A percentile compares a stretch with the other conserved stretches of the same genome.
Conservation (phyloP, 176 grass and related monocot species). For the Bothriochloa decipiens region DNA sequence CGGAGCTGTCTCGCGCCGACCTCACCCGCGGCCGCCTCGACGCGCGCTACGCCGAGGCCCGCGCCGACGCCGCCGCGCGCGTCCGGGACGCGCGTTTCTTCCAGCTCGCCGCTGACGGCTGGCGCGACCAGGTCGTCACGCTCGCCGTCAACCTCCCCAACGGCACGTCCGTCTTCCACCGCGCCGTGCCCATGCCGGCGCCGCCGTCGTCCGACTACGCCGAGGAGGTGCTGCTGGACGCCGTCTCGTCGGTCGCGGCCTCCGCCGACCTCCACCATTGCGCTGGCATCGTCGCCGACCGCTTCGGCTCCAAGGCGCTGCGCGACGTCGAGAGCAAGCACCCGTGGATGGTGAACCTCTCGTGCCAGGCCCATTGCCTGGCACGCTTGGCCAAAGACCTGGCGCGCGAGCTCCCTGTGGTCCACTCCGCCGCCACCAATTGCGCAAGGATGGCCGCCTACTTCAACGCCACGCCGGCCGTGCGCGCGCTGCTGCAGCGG, state of each 20-base stretch:
- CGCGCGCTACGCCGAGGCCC: constrained; percentile 59
- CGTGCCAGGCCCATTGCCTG: constrained; percentile 65
- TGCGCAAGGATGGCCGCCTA: constrained; percentile 66
- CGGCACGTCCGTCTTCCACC: constrained; percentile 70
- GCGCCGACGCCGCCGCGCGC: constrained; percentile 54
- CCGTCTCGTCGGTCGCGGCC: constrained; percentile 48
- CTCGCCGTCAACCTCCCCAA: constrained; percentile 77
- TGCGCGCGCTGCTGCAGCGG: constrained; percentile 61
- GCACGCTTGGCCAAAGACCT: constrained; percentile 56
- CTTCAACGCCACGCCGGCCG: constrained; percentile 61
- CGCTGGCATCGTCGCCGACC: constrained; percentile 81
- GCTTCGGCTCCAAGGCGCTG: constrained; percentile 69
- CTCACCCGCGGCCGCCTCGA: constrained; percentile 54
- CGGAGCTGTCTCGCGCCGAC: constrained; percentile 42
- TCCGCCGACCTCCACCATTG: constrained; percentile 50
- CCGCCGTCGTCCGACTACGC: constrained; percentile 48
- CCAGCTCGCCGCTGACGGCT: constrained; percentile 76
- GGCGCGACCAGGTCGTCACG: constrained; percentile 54
- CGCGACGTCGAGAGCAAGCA: constrained; percentile 70
- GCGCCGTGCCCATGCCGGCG: constrained; percentile 52
- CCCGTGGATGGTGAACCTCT: constrained; percentile 83
- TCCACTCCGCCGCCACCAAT: constrained; percentile 54
- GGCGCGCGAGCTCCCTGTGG: constrained; percentile 61
- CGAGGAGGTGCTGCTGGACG: constrained; percentile 65
- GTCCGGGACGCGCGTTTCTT: constrained; percentile 83